Evolutionary conservation across 179 eudicot genomes (phyloP).

Genomic region (Corrigiola litoralis): DNA sequence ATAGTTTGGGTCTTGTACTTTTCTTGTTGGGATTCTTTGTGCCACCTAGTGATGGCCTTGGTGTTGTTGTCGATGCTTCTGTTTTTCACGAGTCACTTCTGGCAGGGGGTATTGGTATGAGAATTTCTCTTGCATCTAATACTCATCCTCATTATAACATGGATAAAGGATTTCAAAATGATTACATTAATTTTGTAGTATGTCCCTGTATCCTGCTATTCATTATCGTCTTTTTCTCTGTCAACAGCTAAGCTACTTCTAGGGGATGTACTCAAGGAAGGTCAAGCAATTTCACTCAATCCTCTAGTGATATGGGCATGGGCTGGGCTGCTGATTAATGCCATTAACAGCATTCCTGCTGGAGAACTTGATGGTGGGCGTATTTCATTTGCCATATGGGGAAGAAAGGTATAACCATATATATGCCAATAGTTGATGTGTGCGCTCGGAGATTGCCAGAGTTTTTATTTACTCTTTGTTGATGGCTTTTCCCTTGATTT

Average conservation of each 20-base stretch:
- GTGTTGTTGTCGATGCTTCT: constrained; percentile 74
- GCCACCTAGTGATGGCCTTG: constrained; percentile 86
- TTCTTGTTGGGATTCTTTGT: constrained; percentile 72
- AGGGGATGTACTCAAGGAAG: constrained; percentile 93
- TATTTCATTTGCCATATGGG: constrained; percentile 88
- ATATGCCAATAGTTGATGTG: no score
- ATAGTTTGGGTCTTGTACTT: constrained; percentile 68
- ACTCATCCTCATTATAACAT: background rate
- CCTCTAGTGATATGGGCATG: constrained; percentile 95
- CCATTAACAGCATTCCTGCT: constrained; percentile 95
- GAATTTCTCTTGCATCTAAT: background rate
- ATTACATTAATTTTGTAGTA: background rate
- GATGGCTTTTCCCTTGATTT: constrained; percentile 1
- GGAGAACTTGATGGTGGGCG: constrained; percentile 99
- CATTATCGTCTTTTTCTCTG: constrained; percentile 1
- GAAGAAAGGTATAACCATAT: constrained; percentile 64
- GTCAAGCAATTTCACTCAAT: constrained; percentile 75
- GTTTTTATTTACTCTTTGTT: background rate
- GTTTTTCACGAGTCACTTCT: constrained; percentile 93
- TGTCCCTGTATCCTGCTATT: constrained; percentile 1
- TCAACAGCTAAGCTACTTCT: constrained; percentile 73
- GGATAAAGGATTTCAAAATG: background rate
- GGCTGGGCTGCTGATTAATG: constrained; percentile 98
- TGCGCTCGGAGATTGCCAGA: background rate
- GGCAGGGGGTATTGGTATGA: constrained; percentile 84